phyloP scores from a whole-genome alignment of 2,329 filamentous ascomycete genomes.

The Thelonectria blattea region DNA sequence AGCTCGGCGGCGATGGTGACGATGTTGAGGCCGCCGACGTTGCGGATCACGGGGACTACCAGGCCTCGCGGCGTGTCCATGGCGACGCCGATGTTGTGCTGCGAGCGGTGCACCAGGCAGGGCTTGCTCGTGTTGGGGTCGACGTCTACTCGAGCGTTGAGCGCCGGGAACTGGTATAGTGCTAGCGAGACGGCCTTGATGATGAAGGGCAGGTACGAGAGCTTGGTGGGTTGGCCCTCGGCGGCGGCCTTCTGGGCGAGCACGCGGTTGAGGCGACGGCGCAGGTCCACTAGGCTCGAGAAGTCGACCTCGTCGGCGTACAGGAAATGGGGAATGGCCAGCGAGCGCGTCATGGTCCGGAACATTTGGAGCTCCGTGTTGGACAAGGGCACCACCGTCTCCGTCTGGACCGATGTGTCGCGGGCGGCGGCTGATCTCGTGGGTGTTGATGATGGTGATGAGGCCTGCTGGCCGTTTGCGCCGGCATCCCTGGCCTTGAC shows the following conservation, averaged over 20 bases:
- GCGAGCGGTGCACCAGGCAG: conserved; percentile 75
- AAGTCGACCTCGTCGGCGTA: conserved; percentile 92
- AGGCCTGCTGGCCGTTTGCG: conserved; percentile 26
- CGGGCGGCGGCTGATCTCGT: conserved; percentile 27
- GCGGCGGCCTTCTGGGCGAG: conserved; percentile 53
- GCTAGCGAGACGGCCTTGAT: conserved; percentile 93
- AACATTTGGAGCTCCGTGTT: conserved; percentile 92
- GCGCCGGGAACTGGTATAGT: conserved; percentile 79
- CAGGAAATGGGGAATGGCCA: conserved; percentile 92
- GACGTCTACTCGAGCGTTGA: conserved; percentile 84
- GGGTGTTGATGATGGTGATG: conserved; percentile 9
- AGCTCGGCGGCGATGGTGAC: conserved; percentile 80
- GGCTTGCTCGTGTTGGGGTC: conserved; percentile 66
- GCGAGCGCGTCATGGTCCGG: conserved; percentile 92
- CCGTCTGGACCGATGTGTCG: conserved; percentile 60
- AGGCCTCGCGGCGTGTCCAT: conserved; percentile 92
- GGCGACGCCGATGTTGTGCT: conserved; percentile 94
- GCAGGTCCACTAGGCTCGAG: conserved; percentile 73
- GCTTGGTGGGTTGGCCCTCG: conserved; percentile 61
- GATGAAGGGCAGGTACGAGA: conserved; percentile 93
- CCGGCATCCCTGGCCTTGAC: conserved; percentile 59
- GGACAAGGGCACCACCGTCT: conserved; percentile 73
- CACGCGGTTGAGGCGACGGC: conserved; percentile 75
- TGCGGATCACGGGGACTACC: conserved; percentile 88
- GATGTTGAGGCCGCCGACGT: conserved; percentile 80